Evolutionary conservation across 148 eudicot genomes (phyloP), one percentile per base, ranked within the genome.

Genomic region (Rhododendron ferrugineum): DNA sequence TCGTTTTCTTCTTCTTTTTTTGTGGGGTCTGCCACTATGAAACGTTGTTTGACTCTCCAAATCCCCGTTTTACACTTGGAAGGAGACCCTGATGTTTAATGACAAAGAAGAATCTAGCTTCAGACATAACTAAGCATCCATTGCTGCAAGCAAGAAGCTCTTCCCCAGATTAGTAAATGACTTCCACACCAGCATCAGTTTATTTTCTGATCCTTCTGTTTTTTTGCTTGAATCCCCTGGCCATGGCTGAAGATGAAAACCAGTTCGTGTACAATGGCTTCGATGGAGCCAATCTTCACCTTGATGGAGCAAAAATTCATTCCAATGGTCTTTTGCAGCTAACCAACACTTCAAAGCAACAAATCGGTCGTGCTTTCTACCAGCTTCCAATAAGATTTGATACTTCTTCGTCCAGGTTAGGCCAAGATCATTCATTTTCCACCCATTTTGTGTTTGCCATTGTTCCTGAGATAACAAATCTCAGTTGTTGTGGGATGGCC

Each of bases 341-440:
- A 37, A 88, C 89, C 42, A 88, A 82, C 87, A 72, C 66, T 42
- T 64, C 89, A 0, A 40, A 10, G 68, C 83, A 85, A 11, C 68
- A 80, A 82, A 78, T 37, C 20, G 85, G 87, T n/a, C 87, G 79
- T 78, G 89, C 73, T 49, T 88, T 88, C 66, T 70, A 78, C 54
- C 89, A 56, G 40, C 47, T 78, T 52, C 85, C 87, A 26, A 6
- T 88, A 5, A 78, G 34, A n/a, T 78, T 78, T 28, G 7, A 78
- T 26, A 78, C 30, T 5, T 26, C 81, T 3, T 46, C 36, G 15
- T 64, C 75, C 75, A 20, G 23, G 23, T 62, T 37, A 37, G 10
- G 3, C 34, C 22, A 26, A 5, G n/a, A 50, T 46, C 56, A n/a
- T 78, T 78, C 81, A 78, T 78, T 78, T 46, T 46, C 81, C 56